These are phyloP conservation scores for Pseudopithomyces maydicus DNA, from an alignment of 2,329 filamentous ascomycete genomes.

Conservation along the genomic window DNA sequence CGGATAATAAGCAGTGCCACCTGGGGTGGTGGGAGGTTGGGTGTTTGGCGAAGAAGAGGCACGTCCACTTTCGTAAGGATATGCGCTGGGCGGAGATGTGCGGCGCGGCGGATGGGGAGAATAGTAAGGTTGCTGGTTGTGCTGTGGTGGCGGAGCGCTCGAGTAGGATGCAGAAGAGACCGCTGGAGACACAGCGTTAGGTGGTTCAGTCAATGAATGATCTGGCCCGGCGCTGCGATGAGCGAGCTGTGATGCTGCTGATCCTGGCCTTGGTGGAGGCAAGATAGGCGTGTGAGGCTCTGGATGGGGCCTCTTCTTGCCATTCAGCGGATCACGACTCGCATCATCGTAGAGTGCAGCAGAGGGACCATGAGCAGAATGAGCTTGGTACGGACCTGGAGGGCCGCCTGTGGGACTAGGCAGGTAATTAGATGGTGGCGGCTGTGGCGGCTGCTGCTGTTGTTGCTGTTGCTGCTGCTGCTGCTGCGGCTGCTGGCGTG, in stretches of 20 bases:
- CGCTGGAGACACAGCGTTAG: conserved; percentile 52
- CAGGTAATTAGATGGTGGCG: conserved; percentile 48
- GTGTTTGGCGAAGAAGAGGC: conserved; percentile 50
- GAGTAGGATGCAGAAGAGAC: conserved; percentile 48
- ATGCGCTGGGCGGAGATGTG: conserved; percentile 49
- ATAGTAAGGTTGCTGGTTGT: conserved; percentile 48
- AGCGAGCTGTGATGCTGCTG: conserved; percentile 48
- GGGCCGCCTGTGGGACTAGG: conserved; percentile 50
- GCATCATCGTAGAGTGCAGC: conserved; percentile 45
- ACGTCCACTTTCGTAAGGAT: conserved; percentile 49
- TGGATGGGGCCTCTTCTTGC: conserved; percentile 53
- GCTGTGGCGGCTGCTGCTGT: conserved; percentile 38
- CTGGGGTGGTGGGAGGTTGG: conserved; percentile 44
- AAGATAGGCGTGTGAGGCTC: conserved; percentile 58
- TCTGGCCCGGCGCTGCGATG: conserved; percentile 40
- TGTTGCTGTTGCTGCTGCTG: conserved; percentile 31
- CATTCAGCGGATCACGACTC: conserved; percentile 44
- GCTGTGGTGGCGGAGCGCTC: conserved; percentile 39
- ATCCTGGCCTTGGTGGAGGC: conserved; percentile 54
- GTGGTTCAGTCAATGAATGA: conserved; percentile 51
- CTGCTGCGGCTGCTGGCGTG: conserved; percentile 40
- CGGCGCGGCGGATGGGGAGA: conserved; percentile 44
- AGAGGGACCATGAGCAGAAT: conserved; percentile 38
- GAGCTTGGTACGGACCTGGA: conserved; percentile 48
- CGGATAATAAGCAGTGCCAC: conserved; percentile 37